A percentile compares a stretch with the other conserved stretches of the same genome.
phyloP scores from a whole-genome alignment of 805 yeast genomes.

The Wickerhamomyces bisporus region DNA sequence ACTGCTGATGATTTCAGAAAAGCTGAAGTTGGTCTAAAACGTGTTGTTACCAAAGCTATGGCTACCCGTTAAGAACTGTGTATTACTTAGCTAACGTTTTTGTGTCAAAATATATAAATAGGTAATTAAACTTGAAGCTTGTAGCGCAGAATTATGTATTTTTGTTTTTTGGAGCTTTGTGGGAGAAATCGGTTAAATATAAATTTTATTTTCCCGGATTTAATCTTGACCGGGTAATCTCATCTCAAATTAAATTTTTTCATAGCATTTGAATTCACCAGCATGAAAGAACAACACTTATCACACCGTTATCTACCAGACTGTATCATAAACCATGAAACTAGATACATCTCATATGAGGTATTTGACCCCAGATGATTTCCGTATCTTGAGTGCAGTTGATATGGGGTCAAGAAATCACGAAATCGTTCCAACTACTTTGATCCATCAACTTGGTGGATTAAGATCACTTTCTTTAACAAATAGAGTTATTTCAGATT shows the following conservation, averaged over 20 bases:
- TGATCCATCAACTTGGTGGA: constrained; percentile 78
- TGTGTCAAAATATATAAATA: neutral
- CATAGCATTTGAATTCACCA: neutral
- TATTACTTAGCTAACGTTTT: neutral
- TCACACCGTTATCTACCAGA: too few relatives aligned
- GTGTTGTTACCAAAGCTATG: constrained; percentile 99
- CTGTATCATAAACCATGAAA: constrained; percentile 74
- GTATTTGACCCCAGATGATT: constrained; percentile 86
- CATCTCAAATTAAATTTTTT: constrained; percentile 5
- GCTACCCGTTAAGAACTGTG: constrained; percentile 75
- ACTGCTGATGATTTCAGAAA: constrained; percentile 96
- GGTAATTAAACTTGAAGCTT: constrained; percentile 1
- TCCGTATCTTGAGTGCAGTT: constrained; percentile 80
- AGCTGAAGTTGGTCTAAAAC: constrained; percentile 98
- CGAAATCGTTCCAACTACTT: constrained; percentile 85
- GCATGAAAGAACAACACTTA: too few relatives aligned
- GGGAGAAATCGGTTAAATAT: too few relatives aligned
- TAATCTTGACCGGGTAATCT: neutral
- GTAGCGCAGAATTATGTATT: too few relatives aligned
- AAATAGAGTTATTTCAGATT: constrained; percentile 70
- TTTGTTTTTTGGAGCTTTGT: too few relatives aligned
- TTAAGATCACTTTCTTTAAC: constrained; percentile 72
- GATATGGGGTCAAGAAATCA: constrained; percentile 91
- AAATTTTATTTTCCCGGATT: too few relatives aligned
- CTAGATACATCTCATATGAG: constrained; percentile 91